phyloP scores from a whole-genome alignment of 1,284 basidiomycete species.

The Ustanciosporium gigantosporum region DNA sequence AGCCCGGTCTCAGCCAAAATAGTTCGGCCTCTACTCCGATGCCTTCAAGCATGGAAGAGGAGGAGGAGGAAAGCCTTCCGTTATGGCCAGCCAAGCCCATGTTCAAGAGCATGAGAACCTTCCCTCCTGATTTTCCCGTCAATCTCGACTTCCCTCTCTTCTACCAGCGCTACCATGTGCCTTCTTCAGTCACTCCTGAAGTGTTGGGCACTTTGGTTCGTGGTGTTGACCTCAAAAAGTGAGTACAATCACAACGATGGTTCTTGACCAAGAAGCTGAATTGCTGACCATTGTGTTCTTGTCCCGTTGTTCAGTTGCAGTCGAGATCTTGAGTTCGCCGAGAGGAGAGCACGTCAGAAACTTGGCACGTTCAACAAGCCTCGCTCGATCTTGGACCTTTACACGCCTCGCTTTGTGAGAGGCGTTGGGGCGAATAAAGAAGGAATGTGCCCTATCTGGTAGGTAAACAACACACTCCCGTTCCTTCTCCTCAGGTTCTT shows the following conservation, averaged over 20 bases:
- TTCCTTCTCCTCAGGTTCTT: too few species aligned
- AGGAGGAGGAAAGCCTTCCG: too few species aligned
- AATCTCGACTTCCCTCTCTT: slow-evolving; percentile 16
- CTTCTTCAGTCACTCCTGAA: slow-evolving; percentile 31
- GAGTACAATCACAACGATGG: too few species aligned
- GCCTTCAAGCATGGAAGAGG: too few species aligned
- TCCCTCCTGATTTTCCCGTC: not conserved
- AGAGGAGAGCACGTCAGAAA: not conserved
- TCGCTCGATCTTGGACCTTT: slow-evolving; percentile 38
- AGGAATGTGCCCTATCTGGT: slow-evolving; percentile 47
- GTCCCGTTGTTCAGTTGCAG: not conserved
- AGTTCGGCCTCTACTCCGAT: too few species aligned
- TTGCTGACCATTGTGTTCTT: not conserved
- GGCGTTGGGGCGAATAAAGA: slow-evolving; percentile 28
- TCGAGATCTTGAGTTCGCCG: not conserved
- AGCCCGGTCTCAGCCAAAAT: too few species aligned
- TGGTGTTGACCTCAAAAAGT: slow-evolving; percentile 6
- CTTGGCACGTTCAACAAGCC: slow-evolving; percentile 27
- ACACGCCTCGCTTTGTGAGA: slow-evolving; percentile 41
- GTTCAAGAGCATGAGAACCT: too few species aligned
- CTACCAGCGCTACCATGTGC: slow-evolving; percentile 29
- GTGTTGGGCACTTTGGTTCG: slow-evolving; percentile 20
- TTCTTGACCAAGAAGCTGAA: not conserved
- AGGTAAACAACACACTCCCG: slow-evolving; percentile 3
- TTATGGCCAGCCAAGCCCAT: too few species aligned